phyloP scores from a whole-genome alignment of 2,329 filamentous ascomycete species.

The Pezicula radicicola region DNA sequence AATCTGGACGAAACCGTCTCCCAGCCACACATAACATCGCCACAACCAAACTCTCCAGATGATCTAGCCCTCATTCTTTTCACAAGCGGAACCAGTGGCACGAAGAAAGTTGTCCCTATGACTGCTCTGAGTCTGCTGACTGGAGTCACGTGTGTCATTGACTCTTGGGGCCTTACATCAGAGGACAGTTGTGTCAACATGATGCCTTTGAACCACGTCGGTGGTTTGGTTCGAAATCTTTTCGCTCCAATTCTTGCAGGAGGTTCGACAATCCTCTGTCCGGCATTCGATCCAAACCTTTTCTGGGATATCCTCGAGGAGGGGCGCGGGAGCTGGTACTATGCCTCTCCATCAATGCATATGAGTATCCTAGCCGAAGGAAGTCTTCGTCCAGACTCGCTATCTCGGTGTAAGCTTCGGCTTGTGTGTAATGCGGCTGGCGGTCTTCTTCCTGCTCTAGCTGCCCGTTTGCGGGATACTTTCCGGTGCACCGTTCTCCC shows the following conservation, averaged over 20 bases:
- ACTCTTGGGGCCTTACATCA: constrained; percentile 47
- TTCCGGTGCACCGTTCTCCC: constrained; percentile 51
- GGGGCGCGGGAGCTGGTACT: constrained; percentile 51
- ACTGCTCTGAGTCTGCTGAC: constrained; percentile 46
- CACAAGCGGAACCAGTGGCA: constrained; percentile 55
- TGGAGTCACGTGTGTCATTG: constrained; percentile 49
- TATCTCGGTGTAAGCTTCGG: constrained; percentile 41
- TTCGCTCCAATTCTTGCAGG: constrained; percentile 52
- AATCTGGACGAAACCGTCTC: constrained; percentile 6
- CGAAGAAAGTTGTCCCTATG: constrained; percentile 56
- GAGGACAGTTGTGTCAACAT: constrained; percentile 53
- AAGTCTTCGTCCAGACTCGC: constrained; percentile 33
- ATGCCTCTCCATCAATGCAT: constrained; percentile 56
- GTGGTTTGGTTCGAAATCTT: constrained; percentile 51
- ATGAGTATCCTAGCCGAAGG: constrained; percentile 48
- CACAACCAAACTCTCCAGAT: constrained; percentile 37
- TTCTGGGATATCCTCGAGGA: constrained; percentile 53
- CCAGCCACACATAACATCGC: not conserved
- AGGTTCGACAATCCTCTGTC: constrained; percentile 51
- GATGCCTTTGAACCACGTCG: constrained; percentile 57
- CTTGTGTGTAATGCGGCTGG: constrained; percentile 56
- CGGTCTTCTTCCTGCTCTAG: constrained; percentile 48
- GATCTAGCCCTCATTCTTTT: constrained; percentile 51
- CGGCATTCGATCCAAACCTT: constrained; percentile 49
- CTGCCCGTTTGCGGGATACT: constrained; percentile 43